phyloP scores from a whole-genome alignment of 352 stramenopile genomes.

The Globisporangium irregulare region DNA sequence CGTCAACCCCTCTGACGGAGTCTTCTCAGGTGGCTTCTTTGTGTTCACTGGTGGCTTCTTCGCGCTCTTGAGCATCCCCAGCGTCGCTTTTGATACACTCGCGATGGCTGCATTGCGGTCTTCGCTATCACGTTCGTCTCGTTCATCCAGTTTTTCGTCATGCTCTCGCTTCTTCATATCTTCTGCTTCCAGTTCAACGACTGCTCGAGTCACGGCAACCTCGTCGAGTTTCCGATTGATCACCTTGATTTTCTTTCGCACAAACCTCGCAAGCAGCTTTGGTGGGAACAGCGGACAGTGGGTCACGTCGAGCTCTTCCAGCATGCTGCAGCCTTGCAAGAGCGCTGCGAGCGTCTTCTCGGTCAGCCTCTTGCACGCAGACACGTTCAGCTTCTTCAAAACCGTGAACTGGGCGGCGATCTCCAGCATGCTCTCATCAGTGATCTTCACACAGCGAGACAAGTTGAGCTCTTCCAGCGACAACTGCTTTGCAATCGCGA shows the following conservation, averaged over 20 bases:
- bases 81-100: not conserved
- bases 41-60: not conserved
- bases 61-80: not conserved
- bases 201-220: conserved; percentile 17
- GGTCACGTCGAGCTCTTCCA: conserved; percentile 76
- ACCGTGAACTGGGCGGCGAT: conserved; percentile 69
- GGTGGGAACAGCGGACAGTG: conserved; percentile 72
- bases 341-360: conserved; percentile 52
- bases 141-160: not conserved
- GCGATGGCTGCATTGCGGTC: not conserved
- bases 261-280: conserved; percentile 50
- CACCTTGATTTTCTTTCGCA: conserved; percentile 52
- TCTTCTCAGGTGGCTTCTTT: conserved; percentile 2
- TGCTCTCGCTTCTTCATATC: conserved; percentile 9
- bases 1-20: not conserved
- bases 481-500: conserved; percentile 67
- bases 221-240: conserved; percentile 44
- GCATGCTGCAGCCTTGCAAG: conserved; percentile 44
- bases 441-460: conserved; percentile 70
- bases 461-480: conserved; percentile 79
- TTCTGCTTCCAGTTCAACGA: conserved; percentile 1
- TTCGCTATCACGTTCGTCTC: conserved; percentile 10
- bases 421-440: conserved; percentile 81
- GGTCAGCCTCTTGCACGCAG: conserved; percentile 81
- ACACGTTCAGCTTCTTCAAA: conserved; percentile 64